A percentile compares a stretch with the other conserved stretches of the same genome.
These are phyloP conservation scores for Hysterangium stoloniferum DNA, from an alignment of 768 basidiomycete genomes.

Conservation along the genomic window DNA sequence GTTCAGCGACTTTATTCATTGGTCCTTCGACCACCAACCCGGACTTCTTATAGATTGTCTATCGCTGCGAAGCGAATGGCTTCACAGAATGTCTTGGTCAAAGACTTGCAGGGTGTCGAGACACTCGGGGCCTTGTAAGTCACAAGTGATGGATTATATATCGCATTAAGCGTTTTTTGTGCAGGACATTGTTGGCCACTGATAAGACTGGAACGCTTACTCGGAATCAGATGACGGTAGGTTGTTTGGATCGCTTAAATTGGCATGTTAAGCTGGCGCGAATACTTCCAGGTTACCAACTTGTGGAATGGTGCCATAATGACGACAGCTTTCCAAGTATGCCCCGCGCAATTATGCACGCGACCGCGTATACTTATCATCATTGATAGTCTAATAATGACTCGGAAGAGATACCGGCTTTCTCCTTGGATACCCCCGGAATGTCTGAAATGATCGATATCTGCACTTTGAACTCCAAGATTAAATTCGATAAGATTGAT, in stretches of 20 bases:
- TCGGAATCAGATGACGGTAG: slow-evolving; percentile 62
- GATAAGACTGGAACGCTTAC: slow-evolving; percentile 70
- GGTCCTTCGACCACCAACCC: neutral
- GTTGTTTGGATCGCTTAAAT: neutral
- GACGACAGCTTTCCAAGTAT: slow-evolving; percentile 56
- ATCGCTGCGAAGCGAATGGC: slow-evolving; percentile 71
- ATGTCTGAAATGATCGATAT: slow-evolving; percentile 62
- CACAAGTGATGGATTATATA: slow-evolving; percentile 2
- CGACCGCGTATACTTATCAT: neutral
- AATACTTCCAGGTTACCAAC: slow-evolving; percentile 44
- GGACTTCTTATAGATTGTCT: slow-evolving; percentile 31
- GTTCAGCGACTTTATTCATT: slow-evolving; percentile 6
- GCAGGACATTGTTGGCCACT: slow-evolving; percentile 50
- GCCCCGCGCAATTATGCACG: neutral
- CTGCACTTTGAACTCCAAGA: slow-evolving; percentile 56
- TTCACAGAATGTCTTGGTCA: slow-evolving; percentile 62
- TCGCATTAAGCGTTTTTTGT: slow-evolving; percentile 17
- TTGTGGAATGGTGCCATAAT: slow-evolving; percentile 57
- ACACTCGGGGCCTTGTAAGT: slow-evolving; percentile 40
- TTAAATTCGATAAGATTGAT: slow-evolving; percentile 62
- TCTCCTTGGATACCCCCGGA: slow-evolving; percentile 45
- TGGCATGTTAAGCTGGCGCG: neutral
- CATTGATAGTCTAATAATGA: slow-evolving; percentile 53
- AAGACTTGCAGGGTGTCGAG: slow-evolving; percentile 67
- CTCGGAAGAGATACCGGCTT: slow-evolving; percentile 40